Conservation (phyloP, 2,329 filamentous ascomycete species). For the Orbilia ellipsospora region DNA sequence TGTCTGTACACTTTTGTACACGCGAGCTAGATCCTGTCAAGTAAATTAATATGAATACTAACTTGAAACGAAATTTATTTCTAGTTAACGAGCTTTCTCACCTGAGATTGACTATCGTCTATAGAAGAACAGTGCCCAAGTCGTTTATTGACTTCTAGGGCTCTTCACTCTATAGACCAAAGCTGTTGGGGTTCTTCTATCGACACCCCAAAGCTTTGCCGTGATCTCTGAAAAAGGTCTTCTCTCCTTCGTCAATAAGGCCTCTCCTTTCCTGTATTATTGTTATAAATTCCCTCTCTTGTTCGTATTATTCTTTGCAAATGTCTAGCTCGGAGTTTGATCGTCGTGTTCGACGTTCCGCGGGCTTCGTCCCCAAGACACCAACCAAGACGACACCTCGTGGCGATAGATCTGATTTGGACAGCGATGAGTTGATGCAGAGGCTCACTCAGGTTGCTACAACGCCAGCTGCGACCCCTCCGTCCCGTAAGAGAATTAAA, state of each 20-base stretch:
- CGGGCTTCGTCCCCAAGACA: conserved; percentile 49
- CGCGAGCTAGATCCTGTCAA: conserved; percentile 10
- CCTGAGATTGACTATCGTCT: conserved; percentile 41
- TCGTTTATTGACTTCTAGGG: conserved; percentile 20
- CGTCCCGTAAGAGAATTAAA: conserved; percentile 56
- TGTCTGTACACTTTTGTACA: not conserved
- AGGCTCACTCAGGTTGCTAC: conserved; percentile 52
- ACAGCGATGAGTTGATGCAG: conserved; percentile 52
- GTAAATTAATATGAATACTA: no score
- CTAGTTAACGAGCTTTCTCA: not conserved
- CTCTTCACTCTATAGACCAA: conserved; percentile 36
- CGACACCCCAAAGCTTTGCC: conserved; percentile 29
- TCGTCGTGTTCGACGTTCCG: conserved; percentile 54
- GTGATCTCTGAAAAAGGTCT: conserved; percentile 28
- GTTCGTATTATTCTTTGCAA: not conserved
- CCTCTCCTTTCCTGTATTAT: conserved; percentile 5
- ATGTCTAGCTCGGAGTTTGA: conserved; percentile 53
- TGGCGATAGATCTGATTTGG: conserved; percentile 51
- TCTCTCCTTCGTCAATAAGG: not conserved
- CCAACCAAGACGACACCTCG: conserved; percentile 52
- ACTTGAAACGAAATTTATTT: no score
- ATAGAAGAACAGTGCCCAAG: conserved; percentile 12
- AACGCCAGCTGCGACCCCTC: conserved; percentile 52
- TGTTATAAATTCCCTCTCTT: conserved; percentile 10
- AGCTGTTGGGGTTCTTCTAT: conserved; percentile 22